Conservation (phyloP, 805 yeast genomes). For the Wickerhamiella domercqiae region DNA sequence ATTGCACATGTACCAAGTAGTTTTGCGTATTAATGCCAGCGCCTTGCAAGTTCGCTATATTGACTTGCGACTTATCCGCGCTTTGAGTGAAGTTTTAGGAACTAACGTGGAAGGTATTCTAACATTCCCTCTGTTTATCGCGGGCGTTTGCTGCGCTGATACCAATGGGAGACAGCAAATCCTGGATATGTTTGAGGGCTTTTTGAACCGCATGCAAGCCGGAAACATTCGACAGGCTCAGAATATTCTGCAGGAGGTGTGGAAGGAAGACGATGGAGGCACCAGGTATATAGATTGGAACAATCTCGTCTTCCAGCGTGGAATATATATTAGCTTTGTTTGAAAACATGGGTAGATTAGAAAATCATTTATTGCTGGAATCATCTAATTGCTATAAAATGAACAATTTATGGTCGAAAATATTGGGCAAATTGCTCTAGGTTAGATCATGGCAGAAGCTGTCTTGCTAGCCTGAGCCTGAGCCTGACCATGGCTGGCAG, state of each 20-base stretch:
- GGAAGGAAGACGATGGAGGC: conserved; percentile 35
- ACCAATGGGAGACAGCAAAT: conserved; percentile 38
- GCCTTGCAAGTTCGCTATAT: conserved; percentile 49
- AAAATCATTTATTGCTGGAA: no score
- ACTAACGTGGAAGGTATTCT: conserved; percentile 56
- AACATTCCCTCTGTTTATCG: conserved; percentile 64
- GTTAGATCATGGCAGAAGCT: no score
- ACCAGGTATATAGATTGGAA: conserved; percentile 59
- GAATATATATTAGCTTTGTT: conserved; percentile 68
- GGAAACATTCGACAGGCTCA: conserved; percentile 39
- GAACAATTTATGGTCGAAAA: no score
- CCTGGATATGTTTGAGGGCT: conserved; percentile 36
- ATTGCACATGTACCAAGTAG: conserved; percentile 51
- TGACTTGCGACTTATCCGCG: conserved; percentile 36
- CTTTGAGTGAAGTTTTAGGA: conserved; percentile 47
- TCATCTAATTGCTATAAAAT: no score
- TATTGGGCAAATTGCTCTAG: no score
- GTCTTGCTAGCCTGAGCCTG: no score
- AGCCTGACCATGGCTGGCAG: no score
- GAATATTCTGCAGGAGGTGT: conserved; percentile 28
- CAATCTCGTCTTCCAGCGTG: conserved; percentile 43
- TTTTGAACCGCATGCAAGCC: conserved; percentile 50
- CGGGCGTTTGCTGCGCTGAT: conserved; percentile 52
- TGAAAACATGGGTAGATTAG: conserved; percentile 29
- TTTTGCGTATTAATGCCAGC: conserved; percentile 43